Percentiles rank a stretch among this genome's conserved stretches.
phyloP scores from a whole-genome alignment of 768 basidiomycete species.

The Hypholoma sublateritium region DNA sequence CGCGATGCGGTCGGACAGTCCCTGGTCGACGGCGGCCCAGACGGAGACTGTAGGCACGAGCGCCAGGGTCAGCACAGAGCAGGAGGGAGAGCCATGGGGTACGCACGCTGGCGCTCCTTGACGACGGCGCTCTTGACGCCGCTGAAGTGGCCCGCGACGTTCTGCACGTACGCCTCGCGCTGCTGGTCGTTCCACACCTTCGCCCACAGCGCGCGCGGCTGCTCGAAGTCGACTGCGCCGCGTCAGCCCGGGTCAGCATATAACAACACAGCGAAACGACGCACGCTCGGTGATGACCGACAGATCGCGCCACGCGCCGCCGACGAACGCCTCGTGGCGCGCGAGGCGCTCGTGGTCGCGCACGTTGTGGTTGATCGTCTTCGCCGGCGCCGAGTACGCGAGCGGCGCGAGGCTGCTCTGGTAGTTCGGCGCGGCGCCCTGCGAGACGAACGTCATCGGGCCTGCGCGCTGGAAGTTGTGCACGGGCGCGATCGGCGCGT shows the following conservation, averaged over 20 bases:
- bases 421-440: conserved; percentile 88
- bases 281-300: conserved; percentile 79
- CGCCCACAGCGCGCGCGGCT: conserved; percentile 68
- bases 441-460: conserved; percentile 62
- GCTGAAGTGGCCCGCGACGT: conserved; percentile 64
- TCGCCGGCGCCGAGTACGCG: conserved; percentile 52
- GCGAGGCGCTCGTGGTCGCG: conserved; percentile 40
- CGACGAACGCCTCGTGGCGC: conserved; percentile 76
- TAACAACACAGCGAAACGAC: conserved; percentile 23
- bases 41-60: conserved; percentile 63
- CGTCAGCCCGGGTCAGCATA: neutral
- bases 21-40: conserved; percentile 78
- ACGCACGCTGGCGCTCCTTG: conserved; percentile 67
- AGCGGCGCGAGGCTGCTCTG: conserved; percentile 76
- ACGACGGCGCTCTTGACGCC: conserved; percentile 59
- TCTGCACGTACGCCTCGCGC: conserved; percentile 62
- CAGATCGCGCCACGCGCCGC: conserved; percentile 65
- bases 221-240: conserved; percentile 76
- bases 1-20: conserved; percentile 76
- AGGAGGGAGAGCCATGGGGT: neutral
- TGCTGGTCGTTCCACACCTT: conserved; percentile 66
- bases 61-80: neutral
- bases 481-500: conserved; percentile 69
- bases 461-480: conserved; percentile 96
- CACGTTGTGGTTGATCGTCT: conserved; percentile 39